These are phyloP conservation scores for Fusarium annulatum DNA, from an alignment of 2,329 filamentous ascomycete species.

Conservation along the genomic window DNA sequence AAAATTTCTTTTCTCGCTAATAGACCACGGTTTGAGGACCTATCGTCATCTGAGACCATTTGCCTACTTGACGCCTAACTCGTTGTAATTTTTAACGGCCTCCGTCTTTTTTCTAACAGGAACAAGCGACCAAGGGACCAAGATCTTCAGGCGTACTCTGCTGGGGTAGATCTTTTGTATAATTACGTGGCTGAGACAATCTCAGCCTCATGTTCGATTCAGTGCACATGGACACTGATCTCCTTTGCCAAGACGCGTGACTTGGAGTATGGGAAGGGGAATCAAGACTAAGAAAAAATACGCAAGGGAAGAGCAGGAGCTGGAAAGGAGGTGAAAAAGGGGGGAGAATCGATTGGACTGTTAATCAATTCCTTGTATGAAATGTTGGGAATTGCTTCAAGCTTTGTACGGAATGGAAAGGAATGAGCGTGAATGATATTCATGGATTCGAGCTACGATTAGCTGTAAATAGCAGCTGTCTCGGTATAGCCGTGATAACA, in stretches of 20 bases:
- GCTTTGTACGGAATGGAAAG: conserved; percentile 11
- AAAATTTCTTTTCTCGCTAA: conserved; percentile 15
- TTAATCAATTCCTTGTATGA: not conserved
- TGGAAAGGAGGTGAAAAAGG: not conserved
- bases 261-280: not conserved
- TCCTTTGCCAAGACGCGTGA: not conserved
- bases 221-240: conserved; percentile 15
- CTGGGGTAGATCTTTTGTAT: conserved; percentile 28
- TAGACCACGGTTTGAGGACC: conserved; percentile 19
- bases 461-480: not conserved
- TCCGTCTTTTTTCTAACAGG: not conserved
- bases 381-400: conserved; percentile 5
- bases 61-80: conserved; percentile 33
- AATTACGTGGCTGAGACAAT: conserved; percentile 27
- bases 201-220: conserved; percentile 13
- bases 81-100: conserved; percentile 41
- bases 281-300: conserved; percentile 6
- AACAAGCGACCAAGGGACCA: conserved; percentile 7
- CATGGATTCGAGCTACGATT: conserved; percentile 16
- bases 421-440: conserved; percentile 3
- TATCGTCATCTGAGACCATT: conserved; percentile 19
- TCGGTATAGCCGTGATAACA: not conserved
- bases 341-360: not conserved
- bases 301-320: conserved; percentile 15
- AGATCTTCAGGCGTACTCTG: not conserved